A percentile compares a stretch with the other conserved stretches of the same genome.
These are phyloP conservation scores for Polymyxa betae DNA, from an alignment of 208 protist genomes.

Conservation along the genomic window DNA sequence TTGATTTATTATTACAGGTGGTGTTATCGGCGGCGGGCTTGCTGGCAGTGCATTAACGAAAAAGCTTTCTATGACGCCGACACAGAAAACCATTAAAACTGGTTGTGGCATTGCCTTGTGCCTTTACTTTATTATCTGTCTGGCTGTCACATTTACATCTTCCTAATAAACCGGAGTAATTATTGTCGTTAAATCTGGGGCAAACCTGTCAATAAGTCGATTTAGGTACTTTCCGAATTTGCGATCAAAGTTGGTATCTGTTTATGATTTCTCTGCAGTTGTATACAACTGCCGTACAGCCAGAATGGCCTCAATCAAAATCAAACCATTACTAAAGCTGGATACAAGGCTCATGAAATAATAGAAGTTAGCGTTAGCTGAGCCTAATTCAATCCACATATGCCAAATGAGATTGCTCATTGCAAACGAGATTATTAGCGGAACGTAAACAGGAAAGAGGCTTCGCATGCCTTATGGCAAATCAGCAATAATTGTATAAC, in stretches of 20 bases:
- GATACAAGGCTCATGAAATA: not conserved
- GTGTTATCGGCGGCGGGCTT: not conserved
- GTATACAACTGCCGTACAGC: constrained; percentile 24
- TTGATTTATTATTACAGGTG: not conserved
- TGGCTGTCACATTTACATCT: not conserved
- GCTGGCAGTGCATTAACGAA: not conserved
- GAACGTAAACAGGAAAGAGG: not conserved
- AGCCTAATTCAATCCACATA: constrained; percentile 10
- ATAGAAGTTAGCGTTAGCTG: constrained; percentile 38
- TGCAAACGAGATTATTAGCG: not conserved
- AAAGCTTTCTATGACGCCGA: not conserved
- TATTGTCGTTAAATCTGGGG: too few species aligned
- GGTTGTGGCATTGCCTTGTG: not conserved
- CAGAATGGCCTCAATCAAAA: constrained; percentile 14
- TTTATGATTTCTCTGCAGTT: not conserved
- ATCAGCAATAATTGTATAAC: not conserved
- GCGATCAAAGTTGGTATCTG: too few species aligned
- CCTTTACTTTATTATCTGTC: not conserved
- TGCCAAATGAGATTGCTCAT: not conserved
- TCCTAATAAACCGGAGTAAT: not conserved
- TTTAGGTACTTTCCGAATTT: too few species aligned
- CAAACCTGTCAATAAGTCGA: too few species aligned
- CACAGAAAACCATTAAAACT: not conserved
- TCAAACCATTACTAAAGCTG: constrained; percentile 29
- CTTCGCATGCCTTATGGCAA: not conserved